These are phyloP conservation scores for Pneumocystis canis DNA, from an alignment of 1,139 yeast genomes.

Conservation along the genomic window DNA sequence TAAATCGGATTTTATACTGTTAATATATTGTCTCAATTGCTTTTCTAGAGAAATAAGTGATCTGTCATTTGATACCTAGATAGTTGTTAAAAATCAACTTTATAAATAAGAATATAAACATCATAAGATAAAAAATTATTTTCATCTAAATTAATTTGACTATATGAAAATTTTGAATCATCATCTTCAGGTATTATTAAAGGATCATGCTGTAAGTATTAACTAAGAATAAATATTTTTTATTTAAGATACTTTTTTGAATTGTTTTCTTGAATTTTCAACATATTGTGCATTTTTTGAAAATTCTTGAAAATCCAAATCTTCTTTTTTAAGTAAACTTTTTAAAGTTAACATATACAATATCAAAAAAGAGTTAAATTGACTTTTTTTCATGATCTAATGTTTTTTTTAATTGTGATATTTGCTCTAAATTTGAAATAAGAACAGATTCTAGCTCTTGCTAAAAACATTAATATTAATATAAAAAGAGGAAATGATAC, in stretches of 20 bases:
- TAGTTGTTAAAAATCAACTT: not conserved
- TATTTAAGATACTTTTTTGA: not conserved
- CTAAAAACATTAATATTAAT: not conserved
- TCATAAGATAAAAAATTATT: not conserved
- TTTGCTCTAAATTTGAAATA: not conserved
- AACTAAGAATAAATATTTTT: not conserved
- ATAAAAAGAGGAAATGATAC: not conserved
- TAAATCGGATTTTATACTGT: not conserved
- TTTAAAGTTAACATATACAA: not conserved
- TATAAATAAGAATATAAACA: not conserved
- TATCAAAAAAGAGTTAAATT: not conserved
- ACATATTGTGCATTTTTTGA: not conserved
- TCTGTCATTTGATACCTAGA: not conserved
- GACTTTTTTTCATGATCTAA: not conserved
- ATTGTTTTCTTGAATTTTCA: not conserved
- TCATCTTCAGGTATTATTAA: not conserved
- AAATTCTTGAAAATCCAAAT: not conserved
- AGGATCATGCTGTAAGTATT: not conserved
- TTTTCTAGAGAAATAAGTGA: not conserved
- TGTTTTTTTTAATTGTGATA: not conserved
- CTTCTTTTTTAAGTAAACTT: not conserved
- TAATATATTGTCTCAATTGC: not conserved
- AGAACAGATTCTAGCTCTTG: not conserved
- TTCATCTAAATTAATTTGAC: not conserved
- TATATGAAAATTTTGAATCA: not conserved